Percentiles rank a stretch among this genome's conserved stretches.
Evolutionary conservation across 2,329 filamentous ascomycete species (phyloP).

Genomic region (Aphanocladium album): DNA sequence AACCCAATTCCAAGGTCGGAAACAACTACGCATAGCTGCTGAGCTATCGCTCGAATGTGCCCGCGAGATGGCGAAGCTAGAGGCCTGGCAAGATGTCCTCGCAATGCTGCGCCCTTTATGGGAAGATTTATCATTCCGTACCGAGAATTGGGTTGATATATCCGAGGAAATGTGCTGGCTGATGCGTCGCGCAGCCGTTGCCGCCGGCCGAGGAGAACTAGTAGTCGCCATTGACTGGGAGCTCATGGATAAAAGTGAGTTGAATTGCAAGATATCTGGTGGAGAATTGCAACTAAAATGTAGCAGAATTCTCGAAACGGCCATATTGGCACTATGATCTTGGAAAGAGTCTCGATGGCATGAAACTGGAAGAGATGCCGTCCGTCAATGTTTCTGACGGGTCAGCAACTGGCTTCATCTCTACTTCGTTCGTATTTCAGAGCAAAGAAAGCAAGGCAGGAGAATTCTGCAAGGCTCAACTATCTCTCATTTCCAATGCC

Average conservation of each 20-base stretch:
- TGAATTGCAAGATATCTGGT: background rate
- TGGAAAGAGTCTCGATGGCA: constrained; percentile 48
- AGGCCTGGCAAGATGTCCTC: constrained; percentile 50
- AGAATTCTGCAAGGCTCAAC: constrained; percentile 52
- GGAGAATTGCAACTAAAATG: background rate
- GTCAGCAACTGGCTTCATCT: constrained; percentile 48
- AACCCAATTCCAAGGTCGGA: constrained; percentile 48
- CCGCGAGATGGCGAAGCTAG: constrained; percentile 46
- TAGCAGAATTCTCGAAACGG: constrained; percentile 47
- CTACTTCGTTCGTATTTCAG: constrained; percentile 53
- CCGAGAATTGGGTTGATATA: constrained; percentile 55
- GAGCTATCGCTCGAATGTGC: constrained; percentile 55
- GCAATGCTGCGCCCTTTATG: constrained; percentile 52
- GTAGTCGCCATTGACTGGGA: constrained; percentile 63
- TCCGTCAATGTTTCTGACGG: constrained; percentile 47
- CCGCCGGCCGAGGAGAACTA: constrained; percentile 48
- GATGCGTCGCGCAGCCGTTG: constrained; percentile 52
- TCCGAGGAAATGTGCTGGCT: constrained; percentile 57
- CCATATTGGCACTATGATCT: constrained; percentile 59
- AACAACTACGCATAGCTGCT: constrained; percentile 48
- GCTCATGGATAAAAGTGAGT: constrained; percentile 53
- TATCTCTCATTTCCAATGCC: constrained; percentile 53
- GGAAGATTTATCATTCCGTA: constrained; percentile 51
- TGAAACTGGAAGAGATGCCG: constrained; percentile 41
- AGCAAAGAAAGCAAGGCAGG: constrained; percentile 57